Conservation (phyloP, 805 yeast species). For the Zygoascus biomembranicola region DNA sequence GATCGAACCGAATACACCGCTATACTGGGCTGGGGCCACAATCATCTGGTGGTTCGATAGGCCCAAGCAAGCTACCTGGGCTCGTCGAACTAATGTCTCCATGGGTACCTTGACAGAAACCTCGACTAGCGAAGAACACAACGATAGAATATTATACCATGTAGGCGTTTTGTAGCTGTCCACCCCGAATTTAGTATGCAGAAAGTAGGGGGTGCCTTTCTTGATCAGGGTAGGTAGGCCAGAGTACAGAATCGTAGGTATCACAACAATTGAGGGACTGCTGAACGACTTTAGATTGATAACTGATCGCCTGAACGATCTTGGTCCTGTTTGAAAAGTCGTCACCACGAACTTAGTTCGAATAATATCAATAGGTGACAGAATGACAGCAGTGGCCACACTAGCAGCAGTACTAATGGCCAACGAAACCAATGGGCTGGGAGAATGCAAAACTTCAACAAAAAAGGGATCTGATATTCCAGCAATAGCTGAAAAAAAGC, state of each 20-base stretch:
- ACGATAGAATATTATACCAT: slow-evolving; percentile 47
- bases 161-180: slow-evolving; percentile 59
- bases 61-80: slow-evolving; percentile 59
- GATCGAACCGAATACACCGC: slow-evolving; percentile 46
- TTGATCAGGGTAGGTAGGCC: slow-evolving; percentile 52
- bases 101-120: slow-evolving; percentile 74
- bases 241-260: slow-evolving; percentile 64
- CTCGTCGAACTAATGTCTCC: slow-evolving; percentile 77
- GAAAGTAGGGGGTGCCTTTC: slow-evolving; percentile 55
- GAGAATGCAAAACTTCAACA: slow-evolving; percentile 71
- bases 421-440: slow-evolving; percentile 64
- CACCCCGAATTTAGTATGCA: slow-evolving; percentile 52
- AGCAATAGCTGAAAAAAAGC: slow-evolving; percentile 70
- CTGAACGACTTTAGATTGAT: slow-evolving; percentile 40
- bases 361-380: slow-evolving; percentile 77
- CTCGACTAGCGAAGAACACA: slow-evolving; percentile 57
- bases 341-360: slow-evolving; percentile 72
- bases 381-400: slow-evolving; percentile 57
- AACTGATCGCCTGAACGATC: slow-evolving; percentile 69
- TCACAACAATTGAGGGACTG: slow-evolving; percentile 51
- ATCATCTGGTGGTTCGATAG: slow-evolving; percentile 33
- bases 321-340: slow-evolving; percentile 39
- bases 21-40: slow-evolving; percentile 49
- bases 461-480: slow-evolving; percentile 85
- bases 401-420: slow-evolving; percentile 62